phyloP scores from a whole-genome alignment of 2,329 filamentous ascomycete species.

The Aspergillus sp. region DNA sequence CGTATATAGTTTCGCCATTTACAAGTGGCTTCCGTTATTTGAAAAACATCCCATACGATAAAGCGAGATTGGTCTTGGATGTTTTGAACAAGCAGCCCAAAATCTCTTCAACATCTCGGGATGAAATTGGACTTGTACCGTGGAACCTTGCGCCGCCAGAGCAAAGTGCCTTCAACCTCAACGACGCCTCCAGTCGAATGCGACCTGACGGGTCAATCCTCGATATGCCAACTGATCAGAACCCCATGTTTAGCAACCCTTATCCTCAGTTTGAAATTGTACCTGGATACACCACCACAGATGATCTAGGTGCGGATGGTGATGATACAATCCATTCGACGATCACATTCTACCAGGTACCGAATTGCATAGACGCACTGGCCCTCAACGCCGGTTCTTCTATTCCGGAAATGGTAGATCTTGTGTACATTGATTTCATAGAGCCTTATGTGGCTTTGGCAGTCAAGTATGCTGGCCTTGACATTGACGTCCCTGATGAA shows the following conservation, averaged over 20 bases:
- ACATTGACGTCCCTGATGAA: constrained; percentile 49
- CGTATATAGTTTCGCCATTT: constrained; percentile 86
- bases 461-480: constrained; percentile 60
- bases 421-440: constrained; percentile 91
- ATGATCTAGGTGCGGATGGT: constrained; percentile 79
- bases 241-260: constrained; percentile 21
- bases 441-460: constrained; percentile 77
- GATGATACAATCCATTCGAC: constrained; percentile 83
- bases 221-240: constrained; percentile 25
- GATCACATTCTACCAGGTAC: constrained; percentile 73
- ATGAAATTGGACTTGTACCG: constrained; percentile 17
- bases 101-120: constrained; percentile 38
- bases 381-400: constrained; percentile 44
- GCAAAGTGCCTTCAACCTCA: constrained; percentile 33
- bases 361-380: constrained; percentile 78
- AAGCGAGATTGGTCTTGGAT: constrained; percentile 67
- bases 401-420: constrained; percentile 72
- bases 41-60: constrained; percentile 74
- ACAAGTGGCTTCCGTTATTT: constrained; percentile 74
- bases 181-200: constrained; percentile 6
- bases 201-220: background rate
- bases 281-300: constrained; percentile 84
- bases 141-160: constrained; percentile 47
- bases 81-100: constrained; percentile 59
- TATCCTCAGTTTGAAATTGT: constrained; percentile 43